phyloP scores from a whole-genome alignment of 148 eudicot genomes.

The Salicornia ramosissima region DNA sequence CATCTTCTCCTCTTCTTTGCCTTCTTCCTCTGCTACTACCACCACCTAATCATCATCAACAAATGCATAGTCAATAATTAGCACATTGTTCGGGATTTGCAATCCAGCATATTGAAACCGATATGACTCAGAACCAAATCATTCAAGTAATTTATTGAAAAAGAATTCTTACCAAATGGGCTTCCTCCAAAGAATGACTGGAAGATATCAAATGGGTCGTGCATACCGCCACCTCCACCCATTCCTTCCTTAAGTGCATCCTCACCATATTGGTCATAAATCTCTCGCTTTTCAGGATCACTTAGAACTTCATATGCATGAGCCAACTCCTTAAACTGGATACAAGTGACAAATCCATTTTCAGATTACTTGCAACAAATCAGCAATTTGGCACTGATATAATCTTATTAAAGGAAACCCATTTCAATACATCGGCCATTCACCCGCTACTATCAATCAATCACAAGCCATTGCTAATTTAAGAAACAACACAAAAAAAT shows the following conservation, averaged over 20 bases:
- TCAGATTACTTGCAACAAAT: not conserved
- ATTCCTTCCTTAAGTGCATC: constrained; percentile 88
- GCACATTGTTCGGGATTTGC: not conserved
- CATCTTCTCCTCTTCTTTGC: constrained; percentile 77
- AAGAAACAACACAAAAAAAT: too few relatives aligned
- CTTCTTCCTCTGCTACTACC: constrained; percentile 60
- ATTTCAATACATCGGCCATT: not conserved
- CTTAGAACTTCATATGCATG: constrained; percentile 78
- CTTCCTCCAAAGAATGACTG: constrained; percentile 57
- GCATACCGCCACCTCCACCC: constrained; percentile 73
- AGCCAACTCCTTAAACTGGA: constrained; percentile 65
- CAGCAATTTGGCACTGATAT: not conserved
- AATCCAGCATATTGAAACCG: not conserved
- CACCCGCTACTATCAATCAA: not conserved
- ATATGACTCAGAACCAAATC: not conserved
- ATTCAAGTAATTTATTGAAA: not conserved
- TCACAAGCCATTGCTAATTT: not conserved
- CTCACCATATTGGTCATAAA: constrained; percentile 72
- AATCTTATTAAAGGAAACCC: not conserved
- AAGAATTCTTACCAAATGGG: constrained; percentile 41
- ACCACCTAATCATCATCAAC: constrained; percentile 32
- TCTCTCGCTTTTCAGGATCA: constrained; percentile 75
- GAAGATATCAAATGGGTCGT: constrained; percentile 73
- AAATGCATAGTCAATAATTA: not conserved
- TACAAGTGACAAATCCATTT: not conserved